A percentile compares a stretch with the other conserved stretches of the same genome.
These are phyloP conservation scores for Sclerotinia nivalis DNA, from an alignment of 2,329 filamentous ascomycete genomes.

Conservation along the genomic window DNA sequence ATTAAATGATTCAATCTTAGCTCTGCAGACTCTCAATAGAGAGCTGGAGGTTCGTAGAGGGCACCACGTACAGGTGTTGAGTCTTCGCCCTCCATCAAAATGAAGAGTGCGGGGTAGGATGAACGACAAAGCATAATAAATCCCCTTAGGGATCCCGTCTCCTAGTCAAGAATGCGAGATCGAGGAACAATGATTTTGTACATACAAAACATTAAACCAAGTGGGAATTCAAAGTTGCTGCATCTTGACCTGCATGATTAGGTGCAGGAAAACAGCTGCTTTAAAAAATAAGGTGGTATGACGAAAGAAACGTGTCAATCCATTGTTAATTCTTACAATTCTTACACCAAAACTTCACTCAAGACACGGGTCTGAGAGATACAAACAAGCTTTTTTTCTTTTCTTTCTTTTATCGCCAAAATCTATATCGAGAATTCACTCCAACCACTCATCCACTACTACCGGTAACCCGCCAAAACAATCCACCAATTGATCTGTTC, in stretches of 20 bases:
- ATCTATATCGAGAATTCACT: constrained; percentile 17
- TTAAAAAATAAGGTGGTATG: background rate
- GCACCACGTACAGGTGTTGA: too few relatives aligned
- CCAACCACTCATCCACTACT: background rate
- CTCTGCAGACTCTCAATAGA: too few relatives aligned
- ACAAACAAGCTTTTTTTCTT: constrained; percentile 13
- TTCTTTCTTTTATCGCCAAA: background rate
- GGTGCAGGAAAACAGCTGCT: background rate
- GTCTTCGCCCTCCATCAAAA: too few relatives aligned
- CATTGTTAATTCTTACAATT: constrained; percentile 1
- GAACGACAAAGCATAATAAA: background rate
- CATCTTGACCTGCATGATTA: constrained; percentile 19
- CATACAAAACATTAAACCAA: constrained; percentile 7
- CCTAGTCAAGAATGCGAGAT: background rate
- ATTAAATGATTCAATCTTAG: too few relatives aligned
- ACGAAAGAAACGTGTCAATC: constrained; percentile 16
- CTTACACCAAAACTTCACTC: background rate
- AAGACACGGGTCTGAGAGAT: background rate
- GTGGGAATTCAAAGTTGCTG: constrained; percentile 2
- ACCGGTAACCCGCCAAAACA: background rate
- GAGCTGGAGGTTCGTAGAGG: too few relatives aligned
- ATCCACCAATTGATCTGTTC: constrained; percentile 13
- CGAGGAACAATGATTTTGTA: constrained; percentile 10
- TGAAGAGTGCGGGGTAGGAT: constrained; percentile 4
- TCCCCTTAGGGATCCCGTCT: background rate